These are phyloP conservation scores for Colletotrichum nymphaeae DNA, from an alignment of 2,329 filamentous ascomycete species.

Conservation along the genomic window DNA sequence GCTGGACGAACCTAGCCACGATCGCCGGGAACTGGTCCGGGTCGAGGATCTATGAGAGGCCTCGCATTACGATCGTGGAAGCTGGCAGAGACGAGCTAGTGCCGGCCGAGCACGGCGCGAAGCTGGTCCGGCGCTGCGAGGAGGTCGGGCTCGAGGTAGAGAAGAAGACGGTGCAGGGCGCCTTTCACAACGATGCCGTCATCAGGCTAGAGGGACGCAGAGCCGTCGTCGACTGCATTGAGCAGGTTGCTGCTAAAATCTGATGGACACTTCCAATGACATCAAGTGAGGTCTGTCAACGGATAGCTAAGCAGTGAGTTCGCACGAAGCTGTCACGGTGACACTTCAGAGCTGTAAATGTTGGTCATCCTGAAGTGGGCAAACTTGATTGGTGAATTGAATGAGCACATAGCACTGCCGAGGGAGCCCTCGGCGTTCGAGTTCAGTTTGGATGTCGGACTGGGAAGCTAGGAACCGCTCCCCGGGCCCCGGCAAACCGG, in stretches of 20 bases:
- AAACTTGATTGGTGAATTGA: conserved; percentile 11
- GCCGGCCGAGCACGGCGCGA: conserved; percentile 60
- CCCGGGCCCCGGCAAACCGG: background rate
- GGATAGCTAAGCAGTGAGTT: background rate
- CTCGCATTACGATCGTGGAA: conserved; percentile 55
- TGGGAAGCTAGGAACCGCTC: conserved; percentile 4
- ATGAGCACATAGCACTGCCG: background rate
- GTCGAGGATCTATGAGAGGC: conserved; percentile 38
- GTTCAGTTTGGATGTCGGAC: background rate
- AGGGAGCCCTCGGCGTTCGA: background rate
- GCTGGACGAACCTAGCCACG: conserved; percentile 59
- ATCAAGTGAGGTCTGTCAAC: conserved; percentile 20
- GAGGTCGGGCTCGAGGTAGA: conserved; percentile 59
- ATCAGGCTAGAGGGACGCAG: conserved; percentile 56
- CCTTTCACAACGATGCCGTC: conserved; percentile 69
- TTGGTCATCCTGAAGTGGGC: background rate
- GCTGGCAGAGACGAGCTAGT: conserved; percentile 71
- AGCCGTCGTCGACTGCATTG: conserved; percentile 57
- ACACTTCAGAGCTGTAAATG: background rate
- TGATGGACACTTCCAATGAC: conserved; percentile 1
- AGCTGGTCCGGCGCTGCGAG: conserved; percentile 58
- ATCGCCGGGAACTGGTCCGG: conserved; percentile 47
- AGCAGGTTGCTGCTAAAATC: conserved; percentile 37
- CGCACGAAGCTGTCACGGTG: background rate
- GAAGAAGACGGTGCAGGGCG: conserved; percentile 56